Conservation (phyloP, 176 grass and related monocot species). For the Triticum dicoccoides region DNA sequence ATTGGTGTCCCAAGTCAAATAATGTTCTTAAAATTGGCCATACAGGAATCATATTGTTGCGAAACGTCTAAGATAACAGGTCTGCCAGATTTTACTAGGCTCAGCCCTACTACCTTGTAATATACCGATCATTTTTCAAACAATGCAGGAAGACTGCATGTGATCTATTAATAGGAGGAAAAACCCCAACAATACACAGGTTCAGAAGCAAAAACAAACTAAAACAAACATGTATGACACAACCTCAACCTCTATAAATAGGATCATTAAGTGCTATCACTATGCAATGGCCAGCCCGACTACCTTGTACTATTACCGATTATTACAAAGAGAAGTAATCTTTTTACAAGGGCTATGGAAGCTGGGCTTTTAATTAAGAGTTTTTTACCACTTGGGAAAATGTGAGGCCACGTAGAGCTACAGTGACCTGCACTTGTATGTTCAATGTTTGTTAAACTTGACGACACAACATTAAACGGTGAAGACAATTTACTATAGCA, state of each 20-base stretch:
- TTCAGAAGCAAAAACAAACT: neutral
- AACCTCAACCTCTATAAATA: neutral
- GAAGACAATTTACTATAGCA: neutral
- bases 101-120: neutral
- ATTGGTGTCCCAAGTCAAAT: neutral
- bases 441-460: neutral
- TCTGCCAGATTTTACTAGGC: neutral
- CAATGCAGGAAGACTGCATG: neutral
- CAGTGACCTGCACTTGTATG: neutral
- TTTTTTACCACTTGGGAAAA: neutral
- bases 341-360: neutral
- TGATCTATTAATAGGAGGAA: too few species aligned
- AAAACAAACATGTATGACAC: neutral
- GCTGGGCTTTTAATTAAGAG: neutral
- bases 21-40: neutral
- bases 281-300: neutral
- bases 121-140: neutral
- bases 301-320: conserved; percentile 1
- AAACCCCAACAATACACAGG: neutral
- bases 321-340: neutral
- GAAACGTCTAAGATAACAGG: neutral
- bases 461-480: neutral
- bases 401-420: neutral
- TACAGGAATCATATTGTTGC: neutral
- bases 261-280: neutral